A percentile compares a stretch with the other conserved stretches of the same genome.
Evolutionary conservation across 768 basidiomycete species (phyloP).

Genomic region (Mycena crocata): DNA sequence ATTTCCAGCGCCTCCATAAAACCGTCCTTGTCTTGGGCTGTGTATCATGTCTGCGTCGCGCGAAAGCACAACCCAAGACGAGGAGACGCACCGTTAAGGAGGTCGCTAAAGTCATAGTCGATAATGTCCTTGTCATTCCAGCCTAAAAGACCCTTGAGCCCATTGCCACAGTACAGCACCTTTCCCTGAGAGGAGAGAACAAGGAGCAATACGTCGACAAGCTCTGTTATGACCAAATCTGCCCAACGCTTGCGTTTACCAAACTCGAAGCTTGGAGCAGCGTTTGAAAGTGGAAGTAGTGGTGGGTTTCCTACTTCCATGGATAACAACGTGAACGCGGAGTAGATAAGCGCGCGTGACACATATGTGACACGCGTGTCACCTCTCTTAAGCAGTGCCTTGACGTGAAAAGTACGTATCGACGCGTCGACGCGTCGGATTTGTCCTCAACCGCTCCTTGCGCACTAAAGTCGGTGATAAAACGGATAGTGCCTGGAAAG

Average conservation of each 20-base stretch:
- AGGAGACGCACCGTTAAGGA: slow-evolving; percentile 68
- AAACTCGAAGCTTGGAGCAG: slow-evolving; percentile 73
- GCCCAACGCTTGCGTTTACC: slow-evolving; percentile 91
- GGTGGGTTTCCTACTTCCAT: slow-evolving; percentile 6
- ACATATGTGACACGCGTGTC: too few species aligned
- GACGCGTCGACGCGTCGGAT: too few species aligned
- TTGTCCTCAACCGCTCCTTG: too few species aligned
- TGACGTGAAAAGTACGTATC: too few species aligned
- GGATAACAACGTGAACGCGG: background rate
- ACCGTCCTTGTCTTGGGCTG: slow-evolving; percentile 68
- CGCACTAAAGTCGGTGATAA: too few species aligned
- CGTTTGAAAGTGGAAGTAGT: slow-evolving; percentile 13
- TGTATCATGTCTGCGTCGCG: slow-evolving; percentile 23
- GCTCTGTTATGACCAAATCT: slow-evolving; percentile 80
- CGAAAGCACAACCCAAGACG: slow-evolving; percentile 1
- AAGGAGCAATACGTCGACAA: slow-evolving; percentile 78
- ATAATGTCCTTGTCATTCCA: slow-evolving; percentile 82
- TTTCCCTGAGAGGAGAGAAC: slow-evolving; percentile 72
- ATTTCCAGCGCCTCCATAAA: slow-evolving; percentile 70
- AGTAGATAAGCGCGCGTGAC: background rate
- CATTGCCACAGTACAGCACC: slow-evolving; percentile 76
- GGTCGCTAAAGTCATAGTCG: slow-evolving; percentile 71
- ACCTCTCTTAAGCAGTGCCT: too few species aligned
- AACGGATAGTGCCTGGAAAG: too few species aligned
- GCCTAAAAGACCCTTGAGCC: slow-evolving; percentile 78